These are phyloP conservation scores for Angomonas deanei DNA, from an alignment of 208 protist genomes.

Conservation along the genomic window DNA sequence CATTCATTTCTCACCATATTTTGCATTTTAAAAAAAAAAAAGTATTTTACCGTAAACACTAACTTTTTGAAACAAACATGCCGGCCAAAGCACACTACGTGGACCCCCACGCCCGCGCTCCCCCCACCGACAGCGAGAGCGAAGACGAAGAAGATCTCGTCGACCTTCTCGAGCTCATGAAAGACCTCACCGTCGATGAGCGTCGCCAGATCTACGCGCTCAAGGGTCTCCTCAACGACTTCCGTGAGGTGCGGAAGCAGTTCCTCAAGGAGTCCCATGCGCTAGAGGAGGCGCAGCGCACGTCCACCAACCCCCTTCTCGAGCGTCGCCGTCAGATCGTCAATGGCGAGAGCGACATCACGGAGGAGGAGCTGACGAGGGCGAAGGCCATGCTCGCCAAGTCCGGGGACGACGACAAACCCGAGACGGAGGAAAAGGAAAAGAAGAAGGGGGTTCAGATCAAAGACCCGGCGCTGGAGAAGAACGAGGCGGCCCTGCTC, in stretches of 20 bases:
- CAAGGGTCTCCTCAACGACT: conserved; percentile 48
- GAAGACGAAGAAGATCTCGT: conserved; percentile 42
- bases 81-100: conserved; percentile 11
- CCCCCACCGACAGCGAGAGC: conserved; percentile 9
- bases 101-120: conserved; percentile 15
- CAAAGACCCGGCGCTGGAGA: conserved; percentile 32
- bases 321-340: conserved; percentile 52
- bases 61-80: neutral
- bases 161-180: conserved; percentile 51
- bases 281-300: conserved; percentile 25
- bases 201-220: conserved; percentile 59
- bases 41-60: neutral
- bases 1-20: neutral
- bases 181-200: conserved; percentile 38
- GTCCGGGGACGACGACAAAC: neutral
- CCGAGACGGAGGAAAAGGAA: neutral
- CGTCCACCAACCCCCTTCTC: conserved; percentile 15
- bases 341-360: conserved; percentile 52
- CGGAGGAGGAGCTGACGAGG: conserved; percentile 37
- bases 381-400: conserved; percentile 8
- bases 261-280: conserved; percentile 31
- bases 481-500: conserved; percentile 3
- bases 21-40: too few relatives aligned
- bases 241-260: conserved; percentile 21
- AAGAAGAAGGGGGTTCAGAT: conserved; percentile 34